phyloP scores from a whole-genome alignment of 495 filamentous ascomycete species.

The Aspergillus nidulans region DNA sequence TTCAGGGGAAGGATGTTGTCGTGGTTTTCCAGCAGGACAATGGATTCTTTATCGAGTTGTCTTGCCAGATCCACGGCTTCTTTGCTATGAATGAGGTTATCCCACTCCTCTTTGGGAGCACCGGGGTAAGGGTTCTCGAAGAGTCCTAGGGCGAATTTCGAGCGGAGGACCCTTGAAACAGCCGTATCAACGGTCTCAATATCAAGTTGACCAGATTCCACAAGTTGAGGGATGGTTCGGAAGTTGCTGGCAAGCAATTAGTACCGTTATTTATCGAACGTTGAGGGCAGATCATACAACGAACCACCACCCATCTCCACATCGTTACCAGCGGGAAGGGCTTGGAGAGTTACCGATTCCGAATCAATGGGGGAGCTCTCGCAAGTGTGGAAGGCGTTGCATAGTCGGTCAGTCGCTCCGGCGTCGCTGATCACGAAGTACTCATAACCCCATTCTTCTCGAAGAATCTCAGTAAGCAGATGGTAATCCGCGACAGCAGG shows the following conservation, averaged over 20 bases:
- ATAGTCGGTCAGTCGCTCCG: constrained; percentile 62
- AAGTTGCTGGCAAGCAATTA: constrained; percentile 44
- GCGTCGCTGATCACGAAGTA: constrained; percentile 59
- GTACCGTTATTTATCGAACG: background rate
- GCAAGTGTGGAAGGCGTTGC: constrained; percentile 59
- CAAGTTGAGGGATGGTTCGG: constrained; percentile 58
- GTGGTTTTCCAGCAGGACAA: constrained; percentile 66
- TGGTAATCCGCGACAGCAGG: constrained; percentile 58
- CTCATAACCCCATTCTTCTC: constrained; percentile 66
- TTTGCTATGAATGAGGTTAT: constrained; percentile 53
- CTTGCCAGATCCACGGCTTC: constrained; percentile 53
- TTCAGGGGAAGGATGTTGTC: constrained; percentile 55
- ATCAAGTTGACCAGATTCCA: constrained; percentile 53
- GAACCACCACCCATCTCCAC: constrained; percentile 75
- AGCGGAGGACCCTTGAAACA: constrained; percentile 55
- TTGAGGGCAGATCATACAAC: constrained; percentile 31
- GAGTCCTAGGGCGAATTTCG: constrained; percentile 62
- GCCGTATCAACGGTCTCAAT: constrained; percentile 56
- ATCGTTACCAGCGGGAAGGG: constrained; percentile 63
- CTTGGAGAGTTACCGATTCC: constrained; percentile 50
- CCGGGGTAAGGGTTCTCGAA: constrained; percentile 63
- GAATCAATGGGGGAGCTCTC: constrained; percentile 53
- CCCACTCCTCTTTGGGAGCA: constrained; percentile 46
- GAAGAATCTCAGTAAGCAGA: constrained; percentile 59
- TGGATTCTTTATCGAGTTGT: constrained; percentile 61